Conservation (phyloP, 768 basidiomycete genomes). For the Fomitopsis pulvina region DNA sequence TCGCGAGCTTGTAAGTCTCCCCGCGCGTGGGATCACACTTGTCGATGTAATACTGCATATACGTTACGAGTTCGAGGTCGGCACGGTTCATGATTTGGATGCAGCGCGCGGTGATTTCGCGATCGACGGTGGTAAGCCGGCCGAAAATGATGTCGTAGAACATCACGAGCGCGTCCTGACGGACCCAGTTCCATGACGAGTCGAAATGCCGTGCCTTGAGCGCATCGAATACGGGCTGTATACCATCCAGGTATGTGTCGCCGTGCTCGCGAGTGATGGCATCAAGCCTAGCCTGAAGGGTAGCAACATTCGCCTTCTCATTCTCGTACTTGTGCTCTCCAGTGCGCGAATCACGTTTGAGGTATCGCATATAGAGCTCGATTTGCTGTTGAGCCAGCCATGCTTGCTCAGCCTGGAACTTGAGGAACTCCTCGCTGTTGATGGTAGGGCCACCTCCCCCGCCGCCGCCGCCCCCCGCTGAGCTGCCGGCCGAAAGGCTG, state of each 20-base stretch:
- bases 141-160: constrained; percentile 99
- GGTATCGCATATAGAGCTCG: constrained; percentile 95
- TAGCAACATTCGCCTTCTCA: constrained; percentile 67
- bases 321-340: constrained; percentile 87
- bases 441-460: constrained; percentile 77
- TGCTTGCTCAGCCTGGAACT: constrained; percentile 92
- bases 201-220: constrained; percentile 98
- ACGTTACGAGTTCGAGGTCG: constrained; percentile 83
- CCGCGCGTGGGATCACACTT: constrained; percentile 74
- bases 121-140: constrained; percentile 87
- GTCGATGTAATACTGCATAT: constrained; percentile 96
- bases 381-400: constrained; percentile 89
- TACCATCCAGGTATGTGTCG: constrained; percentile 88
- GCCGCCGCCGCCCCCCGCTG: constrained; percentile 53
- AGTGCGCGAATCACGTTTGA: constrained; percentile 86
- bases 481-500: constrained; percentile 63
- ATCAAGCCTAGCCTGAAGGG: constrained; percentile 83
- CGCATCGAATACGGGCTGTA: constrained; percentile 90
- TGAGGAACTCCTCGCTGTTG: constrained; percentile 97
- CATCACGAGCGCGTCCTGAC: constrained; percentile 94
- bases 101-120: constrained; percentile 95
- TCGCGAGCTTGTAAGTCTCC: constrained; percentile 90
- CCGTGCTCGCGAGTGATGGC: constrained; percentile 89
- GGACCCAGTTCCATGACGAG: constrained; percentile 99
- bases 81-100: constrained; percentile 97